A percentile compares a stretch with the other conserved stretches of the same genome.
These are phyloP conservation scores for Comarum palustre DNA, from an alignment of 306 rosid genomes.

Conservation along the genomic window DNA sequence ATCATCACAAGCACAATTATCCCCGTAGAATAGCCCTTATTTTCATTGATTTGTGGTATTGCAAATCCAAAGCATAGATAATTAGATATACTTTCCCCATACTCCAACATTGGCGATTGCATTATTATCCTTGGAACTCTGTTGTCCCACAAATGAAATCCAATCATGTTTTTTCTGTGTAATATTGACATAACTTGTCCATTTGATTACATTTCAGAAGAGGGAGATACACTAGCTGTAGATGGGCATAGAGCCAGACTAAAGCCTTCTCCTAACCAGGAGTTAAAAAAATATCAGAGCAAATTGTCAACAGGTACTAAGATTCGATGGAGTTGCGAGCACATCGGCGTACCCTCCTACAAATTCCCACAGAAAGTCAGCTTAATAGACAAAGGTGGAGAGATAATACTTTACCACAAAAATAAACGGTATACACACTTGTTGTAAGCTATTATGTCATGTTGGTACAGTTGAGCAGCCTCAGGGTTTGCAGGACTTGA, in stretches of 20 bases:
- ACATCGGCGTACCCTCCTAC: slow-evolving; percentile 35
- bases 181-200: slow-evolving; percentile 10
- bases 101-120: not conserved
- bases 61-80: too few species aligned
- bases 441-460: slow-evolving; percentile 32
- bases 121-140: slow-evolving; percentile 2
- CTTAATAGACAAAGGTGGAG: not conserved
- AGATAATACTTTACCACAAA: not conserved
- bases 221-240: not conserved
- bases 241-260: not conserved
- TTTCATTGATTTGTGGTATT: too few species aligned
- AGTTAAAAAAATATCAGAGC: not conserved
- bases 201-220: slow-evolving; percentile 14
- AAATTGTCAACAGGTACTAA: slow-evolving; percentile 11
- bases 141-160: not conserved
- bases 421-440: slow-evolving; percentile 16
- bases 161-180: not conserved
- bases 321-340: slow-evolving; percentile 34
- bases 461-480: slow-evolving; percentile 34
- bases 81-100: not conserved
- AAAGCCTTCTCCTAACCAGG: slow-evolving; percentile 1
- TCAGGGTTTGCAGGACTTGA: slow-evolving; percentile 34
- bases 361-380: slow-evolving; percentile 6
- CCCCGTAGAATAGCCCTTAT: too few species aligned
- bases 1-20: too few species aligned